A percentile compares a stretch with the other conserved stretches of the same genome.
These are phyloP conservation scores for Reticulascus tulasneorum DNA, from an alignment of 2,329 filamentous ascomycete genomes.

Conservation along the genomic window DNA sequence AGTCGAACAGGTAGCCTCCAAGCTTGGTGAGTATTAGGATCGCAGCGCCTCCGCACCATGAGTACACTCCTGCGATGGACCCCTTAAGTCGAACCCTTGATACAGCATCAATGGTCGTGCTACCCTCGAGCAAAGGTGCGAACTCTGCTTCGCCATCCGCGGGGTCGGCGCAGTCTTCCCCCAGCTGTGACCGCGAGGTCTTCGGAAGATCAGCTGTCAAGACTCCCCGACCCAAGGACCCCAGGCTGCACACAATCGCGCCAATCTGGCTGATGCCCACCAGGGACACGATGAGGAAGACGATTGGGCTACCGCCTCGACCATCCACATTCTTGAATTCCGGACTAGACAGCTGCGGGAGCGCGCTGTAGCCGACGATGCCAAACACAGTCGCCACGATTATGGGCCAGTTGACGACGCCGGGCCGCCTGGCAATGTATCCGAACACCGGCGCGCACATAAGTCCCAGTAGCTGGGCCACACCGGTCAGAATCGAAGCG, in stretches of 20 bases:
- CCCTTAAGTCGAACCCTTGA: constrained; percentile 71
- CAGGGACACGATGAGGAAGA: constrained; percentile 74
- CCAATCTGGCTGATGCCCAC: constrained; percentile 94
- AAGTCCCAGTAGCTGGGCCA: constrained; percentile 82
- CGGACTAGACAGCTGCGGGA: constrained; percentile 74
- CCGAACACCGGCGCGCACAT: constrained; percentile 85
- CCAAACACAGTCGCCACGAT: constrained; percentile 69
- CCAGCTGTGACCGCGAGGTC: constrained; percentile 22
- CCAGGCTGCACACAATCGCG: constrained; percentile 93
- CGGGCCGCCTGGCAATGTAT: constrained; percentile 68
- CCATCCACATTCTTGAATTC: constrained; percentile 63
- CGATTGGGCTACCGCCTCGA: constrained; percentile 60
- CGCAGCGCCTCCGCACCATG: constrained; percentile 81
- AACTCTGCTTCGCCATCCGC: constrained; percentile 35
- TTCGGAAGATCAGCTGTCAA: constrained; percentile 45
- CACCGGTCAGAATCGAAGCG: constrained; percentile 80
- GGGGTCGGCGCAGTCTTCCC: constrained; percentile 16
- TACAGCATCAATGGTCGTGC: constrained; percentile 22
- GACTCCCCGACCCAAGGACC: constrained; percentile 77
- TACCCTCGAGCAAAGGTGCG: constrained; percentile 33
- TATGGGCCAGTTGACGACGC: constrained; percentile 68
- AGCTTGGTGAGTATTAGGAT: constrained; percentile 90
- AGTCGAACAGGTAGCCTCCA: constrained; percentile 83
- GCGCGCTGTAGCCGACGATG: constrained; percentile 70
- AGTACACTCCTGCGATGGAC: constrained; percentile 92